phyloP scores from a whole-genome alignment of 345 rosid species.

The Rhizophora mangle region DNA sequence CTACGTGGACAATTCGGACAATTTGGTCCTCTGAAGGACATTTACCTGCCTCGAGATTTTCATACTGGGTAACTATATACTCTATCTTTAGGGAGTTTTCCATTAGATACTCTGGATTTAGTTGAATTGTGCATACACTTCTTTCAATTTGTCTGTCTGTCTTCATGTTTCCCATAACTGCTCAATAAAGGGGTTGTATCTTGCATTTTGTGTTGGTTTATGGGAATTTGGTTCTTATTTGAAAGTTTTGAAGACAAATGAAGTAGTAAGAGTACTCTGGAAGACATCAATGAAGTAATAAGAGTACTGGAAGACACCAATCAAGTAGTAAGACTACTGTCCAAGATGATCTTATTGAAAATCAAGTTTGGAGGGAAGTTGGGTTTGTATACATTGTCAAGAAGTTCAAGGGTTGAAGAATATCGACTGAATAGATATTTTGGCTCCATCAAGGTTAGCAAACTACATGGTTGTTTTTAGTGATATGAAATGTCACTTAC shows the following conservation, averaged over 20 bases:
- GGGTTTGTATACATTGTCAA: conserved; percentile 52
- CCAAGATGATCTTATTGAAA: conserved; percentile 45
- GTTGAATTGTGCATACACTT: neutral
- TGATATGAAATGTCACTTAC: conserved; percentile 22
- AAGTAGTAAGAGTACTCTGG: conserved; percentile 58
- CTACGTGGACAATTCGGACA: conserved; percentile 69
- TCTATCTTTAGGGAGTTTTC: conserved; percentile 3
- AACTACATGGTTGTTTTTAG: conserved; percentile 35
- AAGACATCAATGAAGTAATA: conserved; percentile 46
- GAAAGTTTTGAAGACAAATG: conserved; percentile 75
- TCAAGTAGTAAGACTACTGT: conserved; percentile 40
- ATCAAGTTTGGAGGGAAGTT: conserved; percentile 39
- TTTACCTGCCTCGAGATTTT: conserved; percentile 88
- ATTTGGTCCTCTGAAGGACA: conserved; percentile 86
- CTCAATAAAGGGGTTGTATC: conserved; percentile 26
- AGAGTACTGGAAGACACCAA: conserved; percentile 36
- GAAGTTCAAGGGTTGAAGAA: conserved; percentile 63
- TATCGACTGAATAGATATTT: conserved; percentile 39
- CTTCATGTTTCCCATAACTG: conserved; percentile 11
- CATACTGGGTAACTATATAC: conserved; percentile 65
- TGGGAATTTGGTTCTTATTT: conserved; percentile 62
- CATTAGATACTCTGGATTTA: neutral
- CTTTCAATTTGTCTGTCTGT: conserved; percentile 7
- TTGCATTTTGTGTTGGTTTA: conserved; percentile 35
- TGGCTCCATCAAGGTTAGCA: conserved; percentile 66